A percentile compares a stretch with the other conserved stretches of the same genome.
Evolutionary conservation across 805 yeast species (phyloP).

Genomic region (Candida germanica): DNA sequence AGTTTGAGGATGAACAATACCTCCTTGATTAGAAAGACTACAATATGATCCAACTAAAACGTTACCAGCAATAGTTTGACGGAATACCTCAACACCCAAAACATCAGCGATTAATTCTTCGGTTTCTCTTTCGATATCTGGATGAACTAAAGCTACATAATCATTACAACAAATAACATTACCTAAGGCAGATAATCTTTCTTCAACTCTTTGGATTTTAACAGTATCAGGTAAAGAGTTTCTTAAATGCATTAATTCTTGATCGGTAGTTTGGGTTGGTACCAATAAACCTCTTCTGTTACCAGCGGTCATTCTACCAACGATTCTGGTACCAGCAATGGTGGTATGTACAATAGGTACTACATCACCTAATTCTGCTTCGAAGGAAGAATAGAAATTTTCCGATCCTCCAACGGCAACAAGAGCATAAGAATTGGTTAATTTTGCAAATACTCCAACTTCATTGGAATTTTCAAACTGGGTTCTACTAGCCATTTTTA

Average conservation of each 20-base stretch:
- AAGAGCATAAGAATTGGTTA: constrained; percentile 93
- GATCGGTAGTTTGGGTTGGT: constrained; percentile 97
- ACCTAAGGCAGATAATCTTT: constrained; percentile 93
- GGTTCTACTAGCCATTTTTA: constrained; percentile 45
- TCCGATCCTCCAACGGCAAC: constrained; percentile 96
- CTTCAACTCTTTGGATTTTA: constrained; percentile 96
- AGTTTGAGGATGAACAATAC: constrained; percentile 96
- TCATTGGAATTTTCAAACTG: constrained; percentile 48
- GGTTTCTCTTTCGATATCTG: constrained; percentile 98
- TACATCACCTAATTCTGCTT: constrained; percentile 95
- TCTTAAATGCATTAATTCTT: constrained; percentile 95
- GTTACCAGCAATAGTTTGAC: constrained; percentile 98
- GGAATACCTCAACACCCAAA: constrained; percentile 96
- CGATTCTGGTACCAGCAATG: constrained; percentile 95
- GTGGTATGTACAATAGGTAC: constrained; percentile 97
- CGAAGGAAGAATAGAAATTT: constrained; percentile 85
- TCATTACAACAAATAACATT: constrained; percentile 98
- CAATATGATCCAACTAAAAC: constrained; percentile 97
- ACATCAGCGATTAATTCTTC: constrained; percentile 98
- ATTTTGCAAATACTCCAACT: constrained; percentile 91
- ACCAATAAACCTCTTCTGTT: constrained; percentile 96
- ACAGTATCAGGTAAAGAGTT: constrained; percentile 94
- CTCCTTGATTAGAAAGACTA: constrained; percentile 94
- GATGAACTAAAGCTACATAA: constrained; percentile 98
- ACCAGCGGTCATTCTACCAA: constrained; percentile 98